A percentile compares a stretch with the other conserved stretches of the same genome.
These are phyloP conservation scores for Hymenoscyphus scutula DNA, from an alignment of 2,329 filamentous ascomycete genomes.

Conservation along the genomic window DNA sequence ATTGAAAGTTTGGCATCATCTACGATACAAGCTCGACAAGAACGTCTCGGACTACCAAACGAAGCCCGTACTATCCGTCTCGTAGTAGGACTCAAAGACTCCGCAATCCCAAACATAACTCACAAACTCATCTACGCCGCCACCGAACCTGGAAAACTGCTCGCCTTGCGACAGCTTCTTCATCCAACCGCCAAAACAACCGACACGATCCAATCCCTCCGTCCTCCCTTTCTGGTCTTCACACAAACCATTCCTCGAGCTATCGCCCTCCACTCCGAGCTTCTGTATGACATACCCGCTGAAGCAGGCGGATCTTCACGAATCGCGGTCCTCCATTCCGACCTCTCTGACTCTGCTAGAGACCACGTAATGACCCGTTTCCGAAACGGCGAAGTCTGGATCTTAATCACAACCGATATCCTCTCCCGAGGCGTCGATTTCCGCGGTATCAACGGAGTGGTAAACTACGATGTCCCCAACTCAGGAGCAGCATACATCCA, in stretches of 20 bases:
- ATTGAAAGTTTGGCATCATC: slow-evolving; percentile 75
- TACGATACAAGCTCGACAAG: slow-evolving; percentile 58
- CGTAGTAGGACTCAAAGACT: slow-evolving; percentile 95
- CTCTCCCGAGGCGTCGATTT: slow-evolving; percentile 93
- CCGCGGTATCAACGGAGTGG: slow-evolving; percentile 88
- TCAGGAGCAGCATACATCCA: slow-evolving; percentile 89
- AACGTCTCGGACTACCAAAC: slow-evolving; percentile 37
- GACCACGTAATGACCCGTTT: slow-evolving; percentile 85
- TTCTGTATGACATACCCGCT: slow-evolving; percentile 90
- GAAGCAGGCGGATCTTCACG: slow-evolving; percentile 81
- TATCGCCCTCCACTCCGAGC: slow-evolving; percentile 79
- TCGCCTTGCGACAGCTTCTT: slow-evolving; percentile 84
- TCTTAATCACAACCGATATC: slow-evolving; percentile 93
- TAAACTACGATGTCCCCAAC: slow-evolving; percentile 97
- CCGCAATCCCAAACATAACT: slow-evolving; percentile 85
- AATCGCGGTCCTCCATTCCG: slow-evolving; percentile 87
- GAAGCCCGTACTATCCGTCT: slow-evolving; percentile 68
- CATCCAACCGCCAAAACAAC: slow-evolving; percentile 66
- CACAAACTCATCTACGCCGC: slow-evolving; percentile 90
- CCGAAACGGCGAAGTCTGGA: slow-evolving; percentile 89
- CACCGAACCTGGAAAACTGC: slow-evolving; percentile 88
- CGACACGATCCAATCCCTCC: slow-evolving; percentile 48
- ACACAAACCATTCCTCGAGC: slow-evolving; percentile 94
- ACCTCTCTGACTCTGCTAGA: slow-evolving; percentile 72
- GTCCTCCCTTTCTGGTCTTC: slow-evolving; percentile 91